These are phyloP conservation scores for Aspergillus luchuensis DNA, from an alignment of 2,329 filamentous ascomycete genomes.

Conservation along the genomic window DNA sequence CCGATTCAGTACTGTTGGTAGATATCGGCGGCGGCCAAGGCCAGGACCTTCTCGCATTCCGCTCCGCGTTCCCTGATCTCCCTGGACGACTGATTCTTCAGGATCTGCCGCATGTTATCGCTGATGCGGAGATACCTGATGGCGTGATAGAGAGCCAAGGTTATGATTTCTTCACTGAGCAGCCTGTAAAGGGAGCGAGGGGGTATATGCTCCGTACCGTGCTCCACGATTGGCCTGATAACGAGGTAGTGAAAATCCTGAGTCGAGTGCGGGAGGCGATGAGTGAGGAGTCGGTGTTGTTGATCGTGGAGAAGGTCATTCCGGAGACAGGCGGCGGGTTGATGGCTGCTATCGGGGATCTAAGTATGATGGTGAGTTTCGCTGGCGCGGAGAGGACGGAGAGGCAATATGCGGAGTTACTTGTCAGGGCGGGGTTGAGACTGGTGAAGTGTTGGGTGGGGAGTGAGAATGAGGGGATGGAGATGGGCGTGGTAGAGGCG, in stretches of 20 bases:
- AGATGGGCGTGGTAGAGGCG: not conserved
- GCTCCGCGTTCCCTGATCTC: not conserved
- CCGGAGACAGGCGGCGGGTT: conserved; percentile 3
- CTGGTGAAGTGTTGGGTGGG: not conserved
- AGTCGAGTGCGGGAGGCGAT: conserved; percentile 18
- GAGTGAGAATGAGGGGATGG: not conserved
- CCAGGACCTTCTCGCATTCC: not conserved
- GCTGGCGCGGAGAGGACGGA: conserved; percentile 17
- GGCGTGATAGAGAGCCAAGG: not conserved
- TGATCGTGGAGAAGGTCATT: conserved; percentile 19
- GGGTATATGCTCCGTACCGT: conserved; percentile 35
- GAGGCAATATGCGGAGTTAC: conserved; percentile 7
- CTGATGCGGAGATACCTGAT: conserved; percentile 14
- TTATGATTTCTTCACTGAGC: conserved; percentile 39
- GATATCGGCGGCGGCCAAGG: conserved; percentile 12
- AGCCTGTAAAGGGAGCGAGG: conserved; percentile 45
- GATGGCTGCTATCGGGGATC: conserved; percentile 11
- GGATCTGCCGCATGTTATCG: conserved; percentile 2
- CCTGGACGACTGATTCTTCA: not conserved
- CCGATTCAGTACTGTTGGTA: not conserved
- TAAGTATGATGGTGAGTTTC: conserved; percentile 22
- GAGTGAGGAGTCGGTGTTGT: conserved; percentile 16
- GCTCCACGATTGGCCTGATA: conserved; percentile 37
- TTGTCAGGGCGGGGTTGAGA: not conserved
- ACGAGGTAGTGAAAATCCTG: conserved; percentile 13